Evolutionary conservation across 306 rosid species (phyloP), one percentile per base, ranked within the genome.

Genomic region (Fragaria vesca): DNA sequence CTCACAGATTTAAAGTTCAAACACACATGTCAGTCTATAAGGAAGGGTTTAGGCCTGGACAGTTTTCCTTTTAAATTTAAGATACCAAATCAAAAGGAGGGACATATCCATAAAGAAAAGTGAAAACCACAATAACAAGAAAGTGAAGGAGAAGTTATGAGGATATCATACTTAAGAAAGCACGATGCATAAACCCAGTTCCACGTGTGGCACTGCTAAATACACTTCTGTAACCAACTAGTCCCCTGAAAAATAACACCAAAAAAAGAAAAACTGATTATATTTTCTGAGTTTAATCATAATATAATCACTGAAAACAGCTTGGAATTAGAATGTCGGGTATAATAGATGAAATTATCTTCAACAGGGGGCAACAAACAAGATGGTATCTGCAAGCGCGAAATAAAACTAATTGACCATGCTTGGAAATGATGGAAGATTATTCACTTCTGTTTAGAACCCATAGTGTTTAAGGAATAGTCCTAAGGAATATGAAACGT

Each of bases 161-260:
- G 42, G 60, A 79, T 42, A 62, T n/a, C 87, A 71, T 95, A 95
- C 99, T 81, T 60, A 81, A 80, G 90, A 95, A 95, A 80, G 99
- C 97, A 78, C 97, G 97, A 81, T 95, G 99, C 97, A 95, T 95
- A 80, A 95, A 95, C 74, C 99, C 99, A 85, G 96, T 90, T 88
- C 99, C 99, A 72, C 99, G 99, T 40, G 98, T 93, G 80, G 91
- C 97, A n/a, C 94, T 93, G 87, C 97, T 91, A 82, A 95, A 95
- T 84, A 95, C 97, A 40, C 99, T 95, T 82, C 97, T 89, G 85
- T 95, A 95, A 79, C 99, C 97, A 86, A 95, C 99, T 72, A 95
- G 82, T 75, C 99, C 99, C 96, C 99, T 95, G 94, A 82, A 81
- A 78, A 81, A 78, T 70, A 69, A 32, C 34, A 36, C 6, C 40